Evolutionary conservation across 257 asterid genomes (phyloP).

Genomic region (Forsythia viridissima): DNA sequence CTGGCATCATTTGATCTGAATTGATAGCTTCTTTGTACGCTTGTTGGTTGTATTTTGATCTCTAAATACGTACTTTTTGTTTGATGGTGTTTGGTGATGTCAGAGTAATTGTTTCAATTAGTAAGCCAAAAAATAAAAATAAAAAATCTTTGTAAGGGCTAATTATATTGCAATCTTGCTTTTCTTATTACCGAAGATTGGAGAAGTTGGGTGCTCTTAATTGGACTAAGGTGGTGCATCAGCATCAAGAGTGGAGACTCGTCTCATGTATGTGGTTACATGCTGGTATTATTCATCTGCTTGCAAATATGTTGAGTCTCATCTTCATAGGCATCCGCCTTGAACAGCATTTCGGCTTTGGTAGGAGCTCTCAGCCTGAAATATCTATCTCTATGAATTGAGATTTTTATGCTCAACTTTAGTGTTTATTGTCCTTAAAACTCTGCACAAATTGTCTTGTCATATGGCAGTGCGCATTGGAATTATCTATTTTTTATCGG

Average conservation of each 20-base stretch:
- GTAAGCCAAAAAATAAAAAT: background rate
- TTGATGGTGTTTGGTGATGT: background rate
- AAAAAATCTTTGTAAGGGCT: background rate
- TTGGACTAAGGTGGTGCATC: conserved; percentile 74
- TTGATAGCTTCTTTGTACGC: background rate
- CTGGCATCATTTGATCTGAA: too few relatives aligned
- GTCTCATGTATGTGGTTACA: conserved; percentile 89
- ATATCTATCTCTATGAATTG: background rate
- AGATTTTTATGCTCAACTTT: background rate
- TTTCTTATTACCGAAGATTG: conserved; percentile 45
- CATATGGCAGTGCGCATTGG: conserved; percentile 63
- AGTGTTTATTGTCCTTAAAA: background rate
- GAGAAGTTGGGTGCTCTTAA: conserved; percentile 75
- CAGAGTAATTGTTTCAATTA: too few relatives aligned
- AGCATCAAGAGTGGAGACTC: conserved; percentile 89
- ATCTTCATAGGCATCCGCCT: conserved; percentile 85
- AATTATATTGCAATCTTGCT: conserved; percentile 14
- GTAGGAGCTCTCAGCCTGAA: conserved; percentile 35
- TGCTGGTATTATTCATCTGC: conserved; percentile 80
- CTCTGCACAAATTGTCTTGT: background rate
- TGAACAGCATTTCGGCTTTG: conserved; percentile 90
- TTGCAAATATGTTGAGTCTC: conserved; percentile 78
- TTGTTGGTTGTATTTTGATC: background rate
- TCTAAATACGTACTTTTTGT: too few relatives aligned
- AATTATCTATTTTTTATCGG: conserved; percentile 67